Evolutionary conservation across 2,329 filamentous ascomycete species (phyloP).

Genomic region (Cladosporium sp.): DNA sequence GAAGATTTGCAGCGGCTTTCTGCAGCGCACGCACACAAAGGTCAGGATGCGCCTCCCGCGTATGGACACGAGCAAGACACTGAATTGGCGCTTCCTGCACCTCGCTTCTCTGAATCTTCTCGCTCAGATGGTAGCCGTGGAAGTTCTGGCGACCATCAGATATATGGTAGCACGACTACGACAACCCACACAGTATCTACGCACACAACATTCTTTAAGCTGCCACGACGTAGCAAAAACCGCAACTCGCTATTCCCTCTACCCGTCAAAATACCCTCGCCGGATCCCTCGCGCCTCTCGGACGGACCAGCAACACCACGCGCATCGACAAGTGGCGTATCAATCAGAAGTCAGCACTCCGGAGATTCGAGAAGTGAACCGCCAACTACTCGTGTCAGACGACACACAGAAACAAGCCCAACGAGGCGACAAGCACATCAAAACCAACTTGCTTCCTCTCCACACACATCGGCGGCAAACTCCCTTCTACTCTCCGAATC

Average conservation of each 20-base stretch:
- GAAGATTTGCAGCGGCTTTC: constrained; percentile 56
- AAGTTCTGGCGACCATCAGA: constrained; percentile 57
- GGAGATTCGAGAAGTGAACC: constrained; percentile 6
- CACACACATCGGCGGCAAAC: constrained; percentile 55
- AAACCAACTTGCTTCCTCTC: constrained; percentile 39
- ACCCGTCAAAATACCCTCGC: constrained; percentile 67
- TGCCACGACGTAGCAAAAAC: constrained; percentile 75
- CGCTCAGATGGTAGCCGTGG: constrained; percentile 72
- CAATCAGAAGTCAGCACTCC: constrained; percentile 19
- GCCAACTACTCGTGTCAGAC: constrained; percentile 14
- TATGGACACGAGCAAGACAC: constrained; percentile 64
- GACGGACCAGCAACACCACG: constrained; percentile 38
- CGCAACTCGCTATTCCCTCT: constrained; percentile 81
- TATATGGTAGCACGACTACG: constrained; percentile 57
- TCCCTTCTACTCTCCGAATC: constrained; percentile 49
- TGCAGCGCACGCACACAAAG: constrained; percentile 50
- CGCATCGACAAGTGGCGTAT: constrained; percentile 26
- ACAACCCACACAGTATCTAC: constrained; percentile 65
- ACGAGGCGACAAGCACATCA: constrained; percentile 25
- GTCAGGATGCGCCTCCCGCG: constrained; percentile 51
- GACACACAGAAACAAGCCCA: constrained; percentile 32
- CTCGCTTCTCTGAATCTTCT: constrained; percentile 79
- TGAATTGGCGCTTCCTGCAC: constrained; percentile 63
- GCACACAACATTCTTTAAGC: constrained; percentile 71
- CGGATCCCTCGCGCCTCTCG: constrained; percentile 48